Conservation (phyloP, 495 filamentous ascomycete species). For the Xylaria cubensis region DNA sequence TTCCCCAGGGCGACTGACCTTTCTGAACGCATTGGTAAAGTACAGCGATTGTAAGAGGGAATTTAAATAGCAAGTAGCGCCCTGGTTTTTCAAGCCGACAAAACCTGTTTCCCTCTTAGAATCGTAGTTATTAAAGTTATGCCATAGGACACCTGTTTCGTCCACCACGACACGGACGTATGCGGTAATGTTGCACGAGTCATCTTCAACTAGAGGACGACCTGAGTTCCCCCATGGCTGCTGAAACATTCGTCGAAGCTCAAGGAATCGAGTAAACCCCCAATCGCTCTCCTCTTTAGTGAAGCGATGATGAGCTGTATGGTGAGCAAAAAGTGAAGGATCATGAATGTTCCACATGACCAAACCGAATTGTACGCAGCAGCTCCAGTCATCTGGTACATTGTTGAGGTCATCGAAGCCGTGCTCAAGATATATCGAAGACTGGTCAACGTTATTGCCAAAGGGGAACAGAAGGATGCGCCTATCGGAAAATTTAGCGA, state of each 20-base stretch:
- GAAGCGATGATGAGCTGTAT: conserved; percentile 83
- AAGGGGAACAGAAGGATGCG: conserved; percentile 93
- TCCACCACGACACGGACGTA: conserved; percentile 95
- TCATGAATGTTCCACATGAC: conserved; percentile 94
- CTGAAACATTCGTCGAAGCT: conserved; percentile 81
- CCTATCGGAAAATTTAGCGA: conserved; percentile 57
- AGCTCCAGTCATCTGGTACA: conserved; percentile 87
- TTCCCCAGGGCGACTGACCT: conserved; percentile 58
- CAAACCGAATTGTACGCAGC: conserved; percentile 93
- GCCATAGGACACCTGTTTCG: conserved; percentile 98
- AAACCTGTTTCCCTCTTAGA: conserved; percentile 98
- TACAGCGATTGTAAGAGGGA: conserved; percentile 95
- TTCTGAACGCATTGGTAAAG: conserved; percentile 96
- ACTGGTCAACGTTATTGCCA: conserved; percentile 89
- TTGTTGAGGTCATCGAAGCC: conserved; percentile 68
- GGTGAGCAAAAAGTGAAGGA: conserved; percentile 75
- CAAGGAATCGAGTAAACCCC: conserved; percentile 94
- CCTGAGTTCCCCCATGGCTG: conserved; percentile 65
- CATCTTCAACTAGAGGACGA: conserved; percentile 85
- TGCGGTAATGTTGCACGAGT: conserved; percentile 84
- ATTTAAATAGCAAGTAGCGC: conserved; percentile 97
- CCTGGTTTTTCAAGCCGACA: conserved; percentile 96
- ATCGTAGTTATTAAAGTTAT: conserved; percentile 98
- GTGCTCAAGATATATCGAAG: conserved; percentile 96
- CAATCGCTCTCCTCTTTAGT: conserved; percentile 97